phyloP scores from a whole-genome alignment of 2,329 filamentous ascomycete species.

The Fusarium illudens region DNA sequence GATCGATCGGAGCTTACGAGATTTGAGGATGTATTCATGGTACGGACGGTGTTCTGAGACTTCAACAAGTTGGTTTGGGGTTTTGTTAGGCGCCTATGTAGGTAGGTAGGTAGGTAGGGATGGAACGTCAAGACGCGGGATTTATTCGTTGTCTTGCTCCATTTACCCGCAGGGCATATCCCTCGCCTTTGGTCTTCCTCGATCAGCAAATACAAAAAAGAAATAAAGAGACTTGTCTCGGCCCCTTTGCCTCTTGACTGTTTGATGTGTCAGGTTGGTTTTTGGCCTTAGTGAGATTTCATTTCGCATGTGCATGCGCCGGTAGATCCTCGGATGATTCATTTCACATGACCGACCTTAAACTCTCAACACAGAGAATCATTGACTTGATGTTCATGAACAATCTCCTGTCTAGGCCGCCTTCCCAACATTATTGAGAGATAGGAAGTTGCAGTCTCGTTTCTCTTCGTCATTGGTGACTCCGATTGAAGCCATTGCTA shows the following conservation, averaged over 20 bases:
- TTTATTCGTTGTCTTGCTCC: slow-evolving; percentile 2
- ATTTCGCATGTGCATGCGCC: not conserved
- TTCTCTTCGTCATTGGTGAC: not conserved
- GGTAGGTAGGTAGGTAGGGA: not conserved
- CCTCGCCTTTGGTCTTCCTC: slow-evolving; percentile 16
- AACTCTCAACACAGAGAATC: not conserved
- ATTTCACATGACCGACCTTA: not conserved
- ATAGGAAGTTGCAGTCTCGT: not conserved
- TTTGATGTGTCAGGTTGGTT: not conserved
- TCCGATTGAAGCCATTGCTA: not conserved
- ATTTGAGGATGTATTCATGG: slow-evolving; percentile 5
- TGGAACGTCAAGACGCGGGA: slow-evolving; percentile 8
- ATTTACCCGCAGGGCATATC: slow-evolving; percentile 5
- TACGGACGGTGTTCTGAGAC: slow-evolving; percentile 1
- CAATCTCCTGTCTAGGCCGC: not conserved
- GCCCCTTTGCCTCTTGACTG: not conserved
- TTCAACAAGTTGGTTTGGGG: not conserved
- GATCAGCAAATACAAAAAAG: slow-evolving; percentile 26
- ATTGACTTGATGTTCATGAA: not conserved
- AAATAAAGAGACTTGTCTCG: slow-evolving; percentile 16
- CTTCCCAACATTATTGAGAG: not conserved
- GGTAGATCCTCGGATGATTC: slow-evolving; percentile 23
- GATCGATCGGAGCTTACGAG: slow-evolving; percentile 1
- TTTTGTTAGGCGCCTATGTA: not conserved
- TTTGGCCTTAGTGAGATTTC: not conserved